Conservation (phyloP, 2,329 filamentous ascomycete genomes). For the Fusarium siculi region DNA sequence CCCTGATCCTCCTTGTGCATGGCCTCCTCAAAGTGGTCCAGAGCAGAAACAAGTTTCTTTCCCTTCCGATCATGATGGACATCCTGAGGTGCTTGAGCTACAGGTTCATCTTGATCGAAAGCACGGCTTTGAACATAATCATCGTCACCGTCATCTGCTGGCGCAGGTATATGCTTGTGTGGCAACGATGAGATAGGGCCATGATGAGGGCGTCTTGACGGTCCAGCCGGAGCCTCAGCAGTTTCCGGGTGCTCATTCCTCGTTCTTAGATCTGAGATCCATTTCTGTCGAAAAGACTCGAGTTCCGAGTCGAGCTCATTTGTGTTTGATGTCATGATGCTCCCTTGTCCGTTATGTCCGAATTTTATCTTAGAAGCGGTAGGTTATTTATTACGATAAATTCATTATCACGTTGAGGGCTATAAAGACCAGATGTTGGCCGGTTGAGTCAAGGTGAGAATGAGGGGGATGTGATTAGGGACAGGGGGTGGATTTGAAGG, state of each 20-base stretch:
- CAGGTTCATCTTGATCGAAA: conserved; percentile 47
- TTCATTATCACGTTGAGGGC: conserved; percentile 36
- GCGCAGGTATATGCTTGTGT: conserved; percentile 20
- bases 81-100: conserved; percentile 6
- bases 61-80: conserved; percentile 16
- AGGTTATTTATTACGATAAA: conserved; percentile 18
- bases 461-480: neutral
- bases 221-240: conserved; percentile 10
- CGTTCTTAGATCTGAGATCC: conserved; percentile 80
- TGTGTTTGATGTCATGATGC: conserved; percentile 32
- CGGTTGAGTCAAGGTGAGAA: conserved; percentile 35
- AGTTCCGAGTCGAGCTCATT: conserved; percentile 73
- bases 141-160: conserved; percentile 49
- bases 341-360: conserved; percentile 27
- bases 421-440: neutral
- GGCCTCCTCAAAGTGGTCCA: conserved; percentile 93
- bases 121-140: conserved; percentile 47
- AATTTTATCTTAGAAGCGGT: neutral
- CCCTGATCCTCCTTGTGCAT: conserved; percentile 89
- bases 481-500: neutral
- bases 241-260: conserved; percentile 45
- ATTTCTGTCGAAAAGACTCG: conserved; percentile 85
- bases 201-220: conserved; percentile 30
- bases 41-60: conserved; percentile 74
- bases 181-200: conserved; percentile 36